Percentiles rank a stretch among this genome's conserved stretches.
Conservation (phyloP, 2,329 filamentous ascomycete genomes). For the Colletotrichum phormii region DNA sequence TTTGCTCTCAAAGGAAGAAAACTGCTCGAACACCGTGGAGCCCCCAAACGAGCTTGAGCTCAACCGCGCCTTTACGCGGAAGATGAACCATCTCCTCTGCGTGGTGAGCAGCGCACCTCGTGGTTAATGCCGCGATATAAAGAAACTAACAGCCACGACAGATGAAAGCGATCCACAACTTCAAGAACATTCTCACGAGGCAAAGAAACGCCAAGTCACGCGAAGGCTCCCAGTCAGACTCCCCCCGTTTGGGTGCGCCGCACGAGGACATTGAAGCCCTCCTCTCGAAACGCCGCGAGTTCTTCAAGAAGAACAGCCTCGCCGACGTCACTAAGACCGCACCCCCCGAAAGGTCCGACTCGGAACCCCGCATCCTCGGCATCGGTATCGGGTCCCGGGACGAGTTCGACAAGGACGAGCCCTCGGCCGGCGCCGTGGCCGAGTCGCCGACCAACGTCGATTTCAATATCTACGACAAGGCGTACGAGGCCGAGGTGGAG, state of each 20-base stretch:
- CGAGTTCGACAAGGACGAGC: slow-evolving; percentile 54
- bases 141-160: slow-evolving; percentile 46
- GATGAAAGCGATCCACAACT: slow-evolving; percentile 92
- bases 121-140: not conserved
- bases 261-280: slow-evolving; percentile 62
- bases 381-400: slow-evolving; percentile 76
- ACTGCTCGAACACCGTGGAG: slow-evolving; percentile 83
- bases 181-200: slow-evolving; percentile 77
- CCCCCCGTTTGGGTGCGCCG: slow-evolving; percentile 50
- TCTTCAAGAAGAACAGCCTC: slow-evolving; percentile 48
- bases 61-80: slow-evolving; percentile 88
- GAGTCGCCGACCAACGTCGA: slow-evolving; percentile 89
- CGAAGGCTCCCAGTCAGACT: slow-evolving; percentile 28
- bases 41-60: slow-evolving; percentile 91
- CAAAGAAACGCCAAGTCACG: slow-evolving; percentile 35
- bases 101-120: slow-evolving; percentile 67
- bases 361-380: slow-evolving; percentile 75
- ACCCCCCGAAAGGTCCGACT: slow-evolving; percentile 65
- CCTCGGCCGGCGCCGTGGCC: slow-evolving; percentile 69
- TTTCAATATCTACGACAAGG: slow-evolving; percentile 88
- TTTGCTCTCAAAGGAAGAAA: slow-evolving; percentile 84
- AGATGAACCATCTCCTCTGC: slow-evolving; percentile 86
- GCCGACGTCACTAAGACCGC: slow-evolving; percentile 57
- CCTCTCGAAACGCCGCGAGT: slow-evolving; percentile 58
- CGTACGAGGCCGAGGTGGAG: slow-evolving; percentile 85